Percentiles rank a stretch among this genome's conserved stretches.
Conservation (phyloP, 371 early-diverging fungal species). For the Mucor irregularis region DNA sequence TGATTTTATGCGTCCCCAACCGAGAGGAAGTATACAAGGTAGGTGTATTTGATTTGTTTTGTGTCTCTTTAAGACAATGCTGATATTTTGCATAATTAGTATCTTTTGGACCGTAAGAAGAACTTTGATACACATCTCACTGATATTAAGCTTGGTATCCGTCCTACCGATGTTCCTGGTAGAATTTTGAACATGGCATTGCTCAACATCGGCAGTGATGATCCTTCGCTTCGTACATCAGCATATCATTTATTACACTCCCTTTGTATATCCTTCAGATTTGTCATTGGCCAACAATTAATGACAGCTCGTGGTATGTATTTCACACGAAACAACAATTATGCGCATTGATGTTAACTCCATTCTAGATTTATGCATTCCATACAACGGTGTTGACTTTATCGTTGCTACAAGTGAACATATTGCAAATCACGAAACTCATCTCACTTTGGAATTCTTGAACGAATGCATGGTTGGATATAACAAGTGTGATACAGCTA, state of each 20-base stretch:
- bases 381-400: slow-evolving; percentile 79
- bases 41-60: background rate
- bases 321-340: background rate
- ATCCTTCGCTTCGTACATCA: slow-evolving; percentile 73
- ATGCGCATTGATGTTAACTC: background rate
- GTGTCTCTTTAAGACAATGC: background rate
- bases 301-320: slow-evolving; percentile 63
- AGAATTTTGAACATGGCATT: slow-evolving; percentile 90
- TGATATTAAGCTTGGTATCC: slow-evolving; percentile 63
- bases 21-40: slow-evolving; percentile 71
- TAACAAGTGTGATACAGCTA: slow-evolving; percentile 51
- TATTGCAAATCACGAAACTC: slow-evolving; percentile 69
- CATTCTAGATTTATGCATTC: slow-evolving; percentile 75
- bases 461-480: slow-evolving; percentile 82
- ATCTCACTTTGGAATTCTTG: slow-evolving; percentile 86
- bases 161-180: slow-evolving; percentile 88
- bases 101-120: slow-evolving; percentile 60
- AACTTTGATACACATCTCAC: slow-evolving; percentile 60
- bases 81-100: slow-evolving; percentile 1
- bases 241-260: slow-evolving; percentile 85
- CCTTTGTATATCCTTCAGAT: slow-evolving; percentile 71
- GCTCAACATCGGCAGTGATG: slow-evolving; percentile 78
- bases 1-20: slow-evolving; percentile 72
- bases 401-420: slow-evolving; percentile 73
- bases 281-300: slow-evolving; percentile 75